Conservation (phyloP, 2,329 filamentous ascomycete genomes). For the Tolypocladium amazonense region DNA sequence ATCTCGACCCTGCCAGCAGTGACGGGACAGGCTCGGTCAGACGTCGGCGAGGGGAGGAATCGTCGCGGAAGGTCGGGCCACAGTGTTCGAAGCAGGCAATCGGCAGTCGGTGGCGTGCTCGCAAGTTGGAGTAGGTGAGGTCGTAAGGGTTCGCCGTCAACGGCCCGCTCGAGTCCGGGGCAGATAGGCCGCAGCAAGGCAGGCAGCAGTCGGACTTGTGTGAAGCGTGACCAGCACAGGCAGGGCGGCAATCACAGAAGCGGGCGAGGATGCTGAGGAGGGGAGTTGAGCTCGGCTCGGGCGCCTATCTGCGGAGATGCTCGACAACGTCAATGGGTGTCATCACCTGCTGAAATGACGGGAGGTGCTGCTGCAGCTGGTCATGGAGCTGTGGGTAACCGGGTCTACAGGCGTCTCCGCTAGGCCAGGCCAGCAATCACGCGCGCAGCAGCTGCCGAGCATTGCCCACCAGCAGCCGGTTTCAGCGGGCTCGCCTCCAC, state of each 20-base stretch:
- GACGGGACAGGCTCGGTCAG: neutral
- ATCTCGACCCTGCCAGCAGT: neutral
- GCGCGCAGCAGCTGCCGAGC: neutral
- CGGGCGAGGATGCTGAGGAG: neutral
- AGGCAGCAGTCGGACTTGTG: neutral
- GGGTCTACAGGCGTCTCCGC: neutral
- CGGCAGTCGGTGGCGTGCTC: neutral
- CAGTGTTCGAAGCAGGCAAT: neutral
- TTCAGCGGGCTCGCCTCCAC: neutral
- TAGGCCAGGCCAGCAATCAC: neutral
- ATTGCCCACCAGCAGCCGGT: neutral
- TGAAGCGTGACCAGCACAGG: neutral
- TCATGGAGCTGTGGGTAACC: neutral
- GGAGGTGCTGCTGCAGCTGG: neutral
- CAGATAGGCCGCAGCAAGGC: neutral
- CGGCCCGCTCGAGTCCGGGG: neutral
- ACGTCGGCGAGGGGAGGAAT: neutral
- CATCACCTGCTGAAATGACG: neutral
- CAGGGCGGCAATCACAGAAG: neutral
- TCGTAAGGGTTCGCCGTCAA: neutral
- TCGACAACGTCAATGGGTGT: slow-evolving; percentile 1
- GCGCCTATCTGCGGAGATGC: slow-evolving; percentile 2
- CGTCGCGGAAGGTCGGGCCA: neutral
- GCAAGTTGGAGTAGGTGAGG: neutral
- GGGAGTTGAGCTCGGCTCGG: neutral